Base-by-base conservation (phyloP, 306 rosid species). In the Trichosanthes truncata region DNA sequence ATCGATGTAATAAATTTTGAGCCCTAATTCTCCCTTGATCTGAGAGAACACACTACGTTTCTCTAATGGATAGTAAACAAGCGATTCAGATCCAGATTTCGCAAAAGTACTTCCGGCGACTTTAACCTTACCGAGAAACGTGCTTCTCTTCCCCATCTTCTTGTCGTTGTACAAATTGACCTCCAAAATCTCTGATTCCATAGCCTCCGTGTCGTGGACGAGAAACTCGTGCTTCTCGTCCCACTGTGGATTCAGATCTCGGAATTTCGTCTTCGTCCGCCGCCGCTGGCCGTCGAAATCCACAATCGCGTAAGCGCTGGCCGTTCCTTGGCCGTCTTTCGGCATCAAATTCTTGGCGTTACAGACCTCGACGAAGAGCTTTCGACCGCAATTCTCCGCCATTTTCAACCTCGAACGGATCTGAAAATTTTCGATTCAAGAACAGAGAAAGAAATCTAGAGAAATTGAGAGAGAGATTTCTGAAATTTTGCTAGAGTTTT, bases 311-410 rank as follows among this genome's bases (percentile, higher is more conserved):
- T 94, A 94, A 12, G 98, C 98, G 36, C 93, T 94, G 2, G 97
- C 95, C 2, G 98, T 94, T 74, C 98, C 98, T 85, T 94, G 98
- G 23, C 97, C 97, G 61, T 94, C 98, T 73, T 94, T 94, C 0
- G 97, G 98, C 98, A 91, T 94, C 78, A 94, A 55, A 61, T 94
- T 94, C 85, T 91, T 91, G 10, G 98, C 98, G 17, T 83, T 88
- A 81, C 90, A 87, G n/a, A 94, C 82, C 75, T 92, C 91, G 1
- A 94, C 97, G 1, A 89, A 49, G 7, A 94, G 89, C 87, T 89
- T 94, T 40, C 97, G 85, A 0, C 79, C 81, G 25, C 83, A 65
- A 53, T 29, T 69, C 59, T 90, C 94, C 17, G 95, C 89, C 97
- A 94, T 94, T 21, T 26, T 3, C 0, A 23, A 38, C 29, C 23